phyloP scores from a whole-genome alignment of 495 filamentous ascomycete genomes.

The Pseudevernia furfuracea region DNA sequence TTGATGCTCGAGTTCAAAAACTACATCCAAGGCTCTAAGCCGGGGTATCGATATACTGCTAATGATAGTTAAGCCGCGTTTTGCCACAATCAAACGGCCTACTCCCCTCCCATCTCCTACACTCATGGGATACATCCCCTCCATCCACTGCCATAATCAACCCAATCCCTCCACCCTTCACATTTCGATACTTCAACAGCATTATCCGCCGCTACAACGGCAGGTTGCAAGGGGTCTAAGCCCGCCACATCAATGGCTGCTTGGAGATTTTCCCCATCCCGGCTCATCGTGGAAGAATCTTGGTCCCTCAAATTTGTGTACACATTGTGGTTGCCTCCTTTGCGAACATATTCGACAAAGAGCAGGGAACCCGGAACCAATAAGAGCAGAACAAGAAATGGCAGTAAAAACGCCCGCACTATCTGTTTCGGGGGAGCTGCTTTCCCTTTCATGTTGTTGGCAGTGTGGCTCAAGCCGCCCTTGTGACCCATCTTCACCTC shows the following conservation, averaged over 20 bases:
- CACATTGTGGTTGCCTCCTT: not conserved
- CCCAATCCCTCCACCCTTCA: slow-evolving; percentile 5
- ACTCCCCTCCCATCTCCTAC: not conserved
- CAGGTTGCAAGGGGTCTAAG: not conserved
- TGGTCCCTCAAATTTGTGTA: not conserved
- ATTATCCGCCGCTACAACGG: not conserved
- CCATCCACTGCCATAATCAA: not conserved
- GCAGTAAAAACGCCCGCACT: not conserved
- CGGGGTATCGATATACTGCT: not conserved
- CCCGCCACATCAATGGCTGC: not conserved
- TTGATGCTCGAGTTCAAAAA: not conserved
- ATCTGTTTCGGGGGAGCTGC: not conserved
- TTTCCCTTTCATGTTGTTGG: not conserved
- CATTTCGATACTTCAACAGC: not conserved
- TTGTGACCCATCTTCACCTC: not conserved
- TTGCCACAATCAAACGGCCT: not conserved
- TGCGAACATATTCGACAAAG: not conserved
- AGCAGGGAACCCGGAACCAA: not conserved
- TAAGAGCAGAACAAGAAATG: not conserved
- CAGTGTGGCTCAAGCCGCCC: not conserved
- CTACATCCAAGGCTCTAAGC: not conserved
- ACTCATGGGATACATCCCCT: not conserved
- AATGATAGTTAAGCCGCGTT: not conserved
- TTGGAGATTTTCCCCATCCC: not conserved
- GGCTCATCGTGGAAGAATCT: not conserved